Conservation (phyloP, 2,329 filamentous ascomycete genomes). For the Aspergillus melleus region DNA sequence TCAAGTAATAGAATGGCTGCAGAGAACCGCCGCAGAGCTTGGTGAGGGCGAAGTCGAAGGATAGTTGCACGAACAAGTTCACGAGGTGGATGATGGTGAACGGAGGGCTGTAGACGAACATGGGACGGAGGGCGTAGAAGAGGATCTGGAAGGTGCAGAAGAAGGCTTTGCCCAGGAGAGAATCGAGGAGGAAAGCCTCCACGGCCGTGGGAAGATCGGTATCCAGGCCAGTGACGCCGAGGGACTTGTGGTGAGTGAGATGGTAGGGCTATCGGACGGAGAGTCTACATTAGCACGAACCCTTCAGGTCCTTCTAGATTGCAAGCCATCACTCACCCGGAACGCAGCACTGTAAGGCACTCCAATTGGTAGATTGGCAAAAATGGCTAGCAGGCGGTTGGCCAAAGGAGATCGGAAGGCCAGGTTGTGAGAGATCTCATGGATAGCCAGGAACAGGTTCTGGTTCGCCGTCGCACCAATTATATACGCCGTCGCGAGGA, state of each 20-base stretch:
- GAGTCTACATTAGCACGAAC: background rate
- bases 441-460: constrained; percentile 97
- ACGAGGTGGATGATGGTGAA: constrained; percentile 80
- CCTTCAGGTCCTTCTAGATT: background rate
- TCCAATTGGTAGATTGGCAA: constrained; percentile 94
- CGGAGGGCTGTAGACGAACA: constrained; percentile 88
- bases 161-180: constrained; percentile 90
- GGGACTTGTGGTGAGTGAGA: constrained; percentile 96
- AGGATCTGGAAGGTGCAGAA: constrained; percentile 99
- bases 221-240: constrained; percentile 93
- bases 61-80: constrained; percentile 75
- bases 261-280: constrained; percentile 72
- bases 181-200: constrained; percentile 91
- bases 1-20: constrained; percentile 74
- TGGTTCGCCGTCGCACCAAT: constrained; percentile 95
- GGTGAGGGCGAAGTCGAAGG: constrained; percentile 73
- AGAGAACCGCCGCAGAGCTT: constrained; percentile 54
- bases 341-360: constrained; percentile 96
- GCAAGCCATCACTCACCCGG: constrained; percentile 57
- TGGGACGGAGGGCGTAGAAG: constrained; percentile 95
- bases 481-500: constrained; percentile 84
- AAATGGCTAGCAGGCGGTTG: constrained; percentile 84
- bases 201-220: constrained; percentile 91
- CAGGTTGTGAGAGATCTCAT: constrained; percentile 98
- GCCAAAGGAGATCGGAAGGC: constrained; percentile 78